Evolutionary conservation across 2,329 filamentous ascomycete species (phyloP).

Genomic region (Cercospora beticola): DNA sequence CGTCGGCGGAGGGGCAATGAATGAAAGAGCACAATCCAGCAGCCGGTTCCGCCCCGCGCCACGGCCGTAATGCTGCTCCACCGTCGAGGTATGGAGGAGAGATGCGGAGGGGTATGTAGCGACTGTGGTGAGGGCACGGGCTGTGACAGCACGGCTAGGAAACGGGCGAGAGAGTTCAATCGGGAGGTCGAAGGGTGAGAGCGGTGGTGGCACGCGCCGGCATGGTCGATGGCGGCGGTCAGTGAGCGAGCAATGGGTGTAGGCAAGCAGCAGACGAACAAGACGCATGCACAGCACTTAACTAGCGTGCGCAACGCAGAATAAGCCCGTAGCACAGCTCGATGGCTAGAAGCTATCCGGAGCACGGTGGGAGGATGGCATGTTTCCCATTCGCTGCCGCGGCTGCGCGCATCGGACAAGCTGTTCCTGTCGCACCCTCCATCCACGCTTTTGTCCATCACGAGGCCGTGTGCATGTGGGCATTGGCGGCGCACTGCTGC

Average conservation of each 20-base stretch:
- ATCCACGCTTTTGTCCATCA: background rate
- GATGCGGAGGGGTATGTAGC: background rate
- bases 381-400: constrained; percentile 3
- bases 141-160: background rate
- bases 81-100: background rate
- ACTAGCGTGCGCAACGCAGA: background rate
- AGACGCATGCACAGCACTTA: background rate
- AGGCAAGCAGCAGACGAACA: background rate
- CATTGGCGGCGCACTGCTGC: background rate
- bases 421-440: background rate
- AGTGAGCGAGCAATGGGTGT: background rate
- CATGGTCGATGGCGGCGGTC: background rate
- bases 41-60: background rate
- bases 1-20: background rate
- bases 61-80: background rate
- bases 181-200: background rate
- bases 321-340: background rate
- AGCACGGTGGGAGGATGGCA: too few species aligned
- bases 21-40: background rate
- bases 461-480: background rate
- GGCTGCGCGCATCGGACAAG: background rate
- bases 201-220: constrained; percentile 1
- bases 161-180: background rate
- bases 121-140: background rate
- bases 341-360: too few species aligned